Conservation (phyloP, 2,329 filamentous ascomycete species). For the Lanzia echinophila region DNA sequence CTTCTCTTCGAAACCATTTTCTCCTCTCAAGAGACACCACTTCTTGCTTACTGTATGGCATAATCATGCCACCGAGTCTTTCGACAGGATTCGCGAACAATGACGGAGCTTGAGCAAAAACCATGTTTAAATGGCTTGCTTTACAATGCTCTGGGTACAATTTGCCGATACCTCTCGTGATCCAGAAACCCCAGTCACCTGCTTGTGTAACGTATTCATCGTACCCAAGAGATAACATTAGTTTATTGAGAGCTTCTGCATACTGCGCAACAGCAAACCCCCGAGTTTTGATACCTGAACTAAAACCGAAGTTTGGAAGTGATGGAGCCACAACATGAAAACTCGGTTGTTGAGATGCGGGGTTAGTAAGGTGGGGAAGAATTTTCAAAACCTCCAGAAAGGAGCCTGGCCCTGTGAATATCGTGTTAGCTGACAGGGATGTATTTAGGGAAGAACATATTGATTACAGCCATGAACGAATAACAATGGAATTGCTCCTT, state of each 20-base stretch:
- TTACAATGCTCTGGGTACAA: constrained; percentile 51
- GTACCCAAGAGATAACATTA: constrained; percentile 65
- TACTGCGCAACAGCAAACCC: constrained; percentile 56
- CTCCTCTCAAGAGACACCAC: constrained; percentile 39
- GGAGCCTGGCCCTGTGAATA: constrained; percentile 50
- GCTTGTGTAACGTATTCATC: constrained; percentile 55
- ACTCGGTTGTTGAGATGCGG: constrained; percentile 28
- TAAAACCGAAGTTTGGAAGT: constrained; percentile 49
- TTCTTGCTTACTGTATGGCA: constrained; percentile 47
- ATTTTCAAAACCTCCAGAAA: constrained; percentile 62
- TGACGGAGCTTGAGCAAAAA: constrained; percentile 41
- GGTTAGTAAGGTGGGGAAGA: constrained; percentile 40
- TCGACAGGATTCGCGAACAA: constrained; percentile 48
- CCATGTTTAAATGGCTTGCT: constrained; percentile 58
- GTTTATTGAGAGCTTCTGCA: constrained; percentile 56
- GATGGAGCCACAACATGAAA: constrained; percentile 55
- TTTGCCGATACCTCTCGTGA: constrained; percentile 55
- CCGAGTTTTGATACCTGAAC: constrained; percentile 35
- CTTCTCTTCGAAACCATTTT: constrained; percentile 51
- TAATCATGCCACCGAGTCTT: constrained; percentile 48
- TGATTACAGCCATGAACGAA: constrained; percentile 46
- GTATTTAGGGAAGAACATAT: background rate
- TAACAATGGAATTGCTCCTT: constrained; percentile 54
- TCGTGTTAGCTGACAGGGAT: background rate
- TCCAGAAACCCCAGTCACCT: constrained; percentile 64